Base-by-base conservation (phyloP, 306 rosid genomes). In the Cucurbita ficifolia region DNA sequence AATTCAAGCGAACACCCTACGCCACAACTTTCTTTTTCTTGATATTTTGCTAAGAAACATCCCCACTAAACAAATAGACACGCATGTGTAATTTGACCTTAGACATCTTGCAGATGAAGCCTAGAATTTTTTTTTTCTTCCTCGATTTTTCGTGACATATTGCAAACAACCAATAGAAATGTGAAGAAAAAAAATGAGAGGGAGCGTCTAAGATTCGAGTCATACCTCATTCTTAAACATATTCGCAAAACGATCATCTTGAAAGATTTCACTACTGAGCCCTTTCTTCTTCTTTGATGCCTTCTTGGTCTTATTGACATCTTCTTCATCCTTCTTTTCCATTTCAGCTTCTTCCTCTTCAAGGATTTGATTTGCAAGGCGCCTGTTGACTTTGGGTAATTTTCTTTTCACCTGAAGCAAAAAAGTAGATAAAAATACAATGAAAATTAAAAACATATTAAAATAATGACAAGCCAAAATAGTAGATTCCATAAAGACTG, bases 361-460 rank as follows among this genome's bases (percentile, higher is more conserved):
- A 22, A 86, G 79, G 61, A 93, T 86, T 70, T 84, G 89, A 72
- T 82, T 82, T 54, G 96, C 98, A 46, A 88, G 86, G 35, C 46
- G 61, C 76, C 88, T 84, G 74, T 94, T 94, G 63, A 90, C 88
- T 76, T 87, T 88, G 76, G 98, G 98, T 70, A 94, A 68, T 81
- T 86, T 90, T 81, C 77, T 88, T 84, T 79, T 87, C 39, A 87
- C 80, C 98, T 94, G 86, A 80, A 86, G 57, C 68, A 79, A 76
- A 54, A 79, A 10, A 53, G 33, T 11, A 52, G 3, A 65, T 49
- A 58, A 59, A 4, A 60, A 24, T 8, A 36, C 6, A 61, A 65
- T 19, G 21, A 46, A 67, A 46, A 0, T 4, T 6, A 6, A 38
- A 14, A 8, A 65, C 48, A 46, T 68, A 68, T 60, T 57, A 29